Percentiles rank a stretch among this genome's conserved stretches.
These are phyloP conservation scores for Rhodocollybia butyracea DNA, from an alignment of 768 basidiomycete species.

Conservation along the genomic window DNA sequence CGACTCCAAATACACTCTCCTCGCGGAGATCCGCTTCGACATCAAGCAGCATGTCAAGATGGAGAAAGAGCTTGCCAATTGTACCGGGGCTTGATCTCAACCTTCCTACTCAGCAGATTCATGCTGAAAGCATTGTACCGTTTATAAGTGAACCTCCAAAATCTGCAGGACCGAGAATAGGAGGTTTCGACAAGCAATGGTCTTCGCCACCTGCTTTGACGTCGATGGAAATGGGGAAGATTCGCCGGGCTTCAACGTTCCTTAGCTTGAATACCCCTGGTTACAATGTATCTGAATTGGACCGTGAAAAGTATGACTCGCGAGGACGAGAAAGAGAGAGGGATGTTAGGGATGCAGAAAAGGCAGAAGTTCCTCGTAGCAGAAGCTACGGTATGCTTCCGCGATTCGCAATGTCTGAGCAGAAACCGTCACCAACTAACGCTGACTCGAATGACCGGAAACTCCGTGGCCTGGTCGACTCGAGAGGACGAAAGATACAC, in stretches of 20 bases:
- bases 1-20: background rate
- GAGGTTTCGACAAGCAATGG: background rate
- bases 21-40: too few relatives aligned
- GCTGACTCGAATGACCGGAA: background rate
- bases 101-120: too few relatives aligned
- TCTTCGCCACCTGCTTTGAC: background rate
- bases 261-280: background rate
- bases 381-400: background rate
- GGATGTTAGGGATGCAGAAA: background rate
- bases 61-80: slow-evolving; percentile 24
- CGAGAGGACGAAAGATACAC: slow-evolving; percentile 12
- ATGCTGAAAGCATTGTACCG: too few relatives aligned
- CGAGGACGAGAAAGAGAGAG: background rate
- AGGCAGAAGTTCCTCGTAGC: background rate
- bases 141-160: background rate
- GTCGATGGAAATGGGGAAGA: background rate
- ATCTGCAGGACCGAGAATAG: background rate
- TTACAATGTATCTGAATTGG: too few relatives aligned
- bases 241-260: background rate
- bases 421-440: background rate
- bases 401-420: background rate
- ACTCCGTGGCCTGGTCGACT: background rate
- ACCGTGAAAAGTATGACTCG: background rate
- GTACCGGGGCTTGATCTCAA: slow-evolving; percentile 3
- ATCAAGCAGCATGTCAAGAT: slow-evolving; percentile 4